Evolutionary conservation across 1,284 basidiomycete genomes (phyloP), one percentile per base, ranked within the genome.

Genomic region (Puccinia hordei): DNA sequence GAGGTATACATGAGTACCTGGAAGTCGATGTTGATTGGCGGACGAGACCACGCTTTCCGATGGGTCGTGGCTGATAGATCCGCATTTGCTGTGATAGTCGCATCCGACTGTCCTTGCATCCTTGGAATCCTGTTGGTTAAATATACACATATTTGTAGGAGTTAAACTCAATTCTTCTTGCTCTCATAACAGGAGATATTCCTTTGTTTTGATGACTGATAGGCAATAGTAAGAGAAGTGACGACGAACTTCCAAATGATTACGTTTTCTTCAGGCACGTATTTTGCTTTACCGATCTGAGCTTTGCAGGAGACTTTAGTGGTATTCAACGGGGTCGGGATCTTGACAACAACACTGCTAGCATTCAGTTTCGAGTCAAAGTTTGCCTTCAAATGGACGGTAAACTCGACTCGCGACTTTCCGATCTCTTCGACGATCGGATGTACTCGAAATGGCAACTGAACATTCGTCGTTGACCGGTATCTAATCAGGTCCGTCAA

Each of bases 1-100:
- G 95, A 90, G 0, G 96, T 98, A 87, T 98, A 95, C 96, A 99
- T 99, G 84, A 99, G 89, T 80, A 99, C 96, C 87, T 95, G 91
- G 87, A 99, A 99, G 86, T 99, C 95, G 81, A 99, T 90, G 84
- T 97, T 93, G 84, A 99, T 98, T 8, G 97, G 97, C 13, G 97
- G 96, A 71, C 96, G 89, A 13, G 94, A 94, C 97, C 97, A 99
- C 1, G 95, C 91, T 89, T 98, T 95, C 61, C 92, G 90, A 81
- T 90, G 90, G 0, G 95, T 98, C 27, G 93, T 96, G 81, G 90
- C 90, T 1, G 94, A 93, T 73, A 98, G 87, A 51, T 90, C 89
- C 3, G 94, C 95, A 27, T 92, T 90, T 0, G 91, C 96, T 0
- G 90, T 90, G 79, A 99, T 90, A 0, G 93, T 93, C 82, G 91